Evolutionary conservation across 192 early-diverging fungal species (phyloP), one percentile per base, ranked within the genome.

Genomic region (Cetraspora pellucida): DNA sequence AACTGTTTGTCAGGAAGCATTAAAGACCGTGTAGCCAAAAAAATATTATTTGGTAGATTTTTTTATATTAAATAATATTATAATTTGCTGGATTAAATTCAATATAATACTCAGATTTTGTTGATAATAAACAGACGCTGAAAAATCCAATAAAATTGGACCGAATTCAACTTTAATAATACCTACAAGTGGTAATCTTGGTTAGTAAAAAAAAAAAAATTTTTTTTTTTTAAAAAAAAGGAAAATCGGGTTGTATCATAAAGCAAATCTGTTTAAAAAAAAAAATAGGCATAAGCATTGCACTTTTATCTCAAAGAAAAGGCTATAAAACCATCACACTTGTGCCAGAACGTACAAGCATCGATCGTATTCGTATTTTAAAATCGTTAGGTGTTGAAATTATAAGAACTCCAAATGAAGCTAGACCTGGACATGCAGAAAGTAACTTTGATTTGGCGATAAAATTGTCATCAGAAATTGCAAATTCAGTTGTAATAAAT

Each of bases 11-110:
- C 82, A 50, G 89, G 88, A 13, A 91, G 91, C 27, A 86, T 90
- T 57, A 95, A 93, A 78, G 92, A 95, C 81, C 82, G 93, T 19
- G 86, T 92, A 5, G 93, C 93, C 44, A 87, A 87, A 45, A 69
- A 77, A 45, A 74, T 89, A 45, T 73, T 90, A 10, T 17, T 77
- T 47, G 83, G 84, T 69, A 58, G 80, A 52, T 25, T n/a, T 54
- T 54, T 54, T 28, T 61, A 80, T 78, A 65, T 60, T 82, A 61
- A 14, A 21, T 46, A 23, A 23, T 10, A 28, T 13, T 69, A 10
- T 7, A 28, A 11, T 46, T n/a, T 21, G n/a, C 27, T 13, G 19
- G 0, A 65, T 65, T 2, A 69, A 31, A 10, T 14, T 49, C 27
- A 37, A 21, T 55, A 4, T 21, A 55, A 21, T 30, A 19, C 30